Percentiles rank a stretch among this genome's conserved stretches.
Conservation (phyloP, 805 yeast genomes). For the Myxozyma kluyveri region DNA sequence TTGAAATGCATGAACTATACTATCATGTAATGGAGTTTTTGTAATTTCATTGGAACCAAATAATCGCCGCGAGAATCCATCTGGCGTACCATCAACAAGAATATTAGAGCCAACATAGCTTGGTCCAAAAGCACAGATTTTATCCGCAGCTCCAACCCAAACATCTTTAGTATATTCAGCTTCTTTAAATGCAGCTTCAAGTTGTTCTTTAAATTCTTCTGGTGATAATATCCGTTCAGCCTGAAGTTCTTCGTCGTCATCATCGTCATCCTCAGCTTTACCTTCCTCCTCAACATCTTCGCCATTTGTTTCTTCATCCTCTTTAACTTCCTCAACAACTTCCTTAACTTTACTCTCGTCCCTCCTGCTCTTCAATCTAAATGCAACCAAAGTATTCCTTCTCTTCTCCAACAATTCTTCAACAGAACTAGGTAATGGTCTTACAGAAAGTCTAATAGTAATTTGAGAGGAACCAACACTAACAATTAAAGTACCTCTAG, state of each 20-base stretch:
- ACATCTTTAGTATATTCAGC: constrained; percentile 35
- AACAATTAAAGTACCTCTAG: constrained; percentile 45
- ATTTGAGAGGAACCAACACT: constrained; percentile 52
- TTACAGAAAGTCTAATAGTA: constrained; percentile 43
- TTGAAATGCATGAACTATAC: constrained; percentile 79
- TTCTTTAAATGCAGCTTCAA: constrained; percentile 38
- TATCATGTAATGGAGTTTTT: constrained; percentile 40
- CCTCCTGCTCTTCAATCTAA: constrained; percentile 3
- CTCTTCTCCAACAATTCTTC: constrained; percentile 46
- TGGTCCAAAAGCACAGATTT: constrained; percentile 70
- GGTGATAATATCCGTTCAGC: constrained; percentile 32
- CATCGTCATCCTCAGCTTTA: constrained; percentile 23
- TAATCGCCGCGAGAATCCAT: constrained; percentile 10
- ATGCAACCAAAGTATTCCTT: constrained; percentile 14
- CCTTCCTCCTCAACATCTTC: constrained; percentile 1
- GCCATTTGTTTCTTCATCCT: neutral
- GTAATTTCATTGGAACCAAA: constrained; percentile 8
- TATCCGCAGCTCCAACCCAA: constrained; percentile 29
- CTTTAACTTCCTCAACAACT: constrained; percentile 4
- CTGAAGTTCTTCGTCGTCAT: constrained; percentile 27
- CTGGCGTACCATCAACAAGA: constrained; percentile 52
- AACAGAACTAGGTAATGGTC: constrained; percentile 56
- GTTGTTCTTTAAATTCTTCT: constrained; percentile 38
- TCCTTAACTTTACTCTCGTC: constrained; percentile 1
- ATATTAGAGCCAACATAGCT: constrained; percentile 73